These are phyloP conservation scores for Lasiodiplodia sp. DNA, from an alignment of 2,329 filamentous ascomycete genomes.

Conservation along the genomic window DNA sequence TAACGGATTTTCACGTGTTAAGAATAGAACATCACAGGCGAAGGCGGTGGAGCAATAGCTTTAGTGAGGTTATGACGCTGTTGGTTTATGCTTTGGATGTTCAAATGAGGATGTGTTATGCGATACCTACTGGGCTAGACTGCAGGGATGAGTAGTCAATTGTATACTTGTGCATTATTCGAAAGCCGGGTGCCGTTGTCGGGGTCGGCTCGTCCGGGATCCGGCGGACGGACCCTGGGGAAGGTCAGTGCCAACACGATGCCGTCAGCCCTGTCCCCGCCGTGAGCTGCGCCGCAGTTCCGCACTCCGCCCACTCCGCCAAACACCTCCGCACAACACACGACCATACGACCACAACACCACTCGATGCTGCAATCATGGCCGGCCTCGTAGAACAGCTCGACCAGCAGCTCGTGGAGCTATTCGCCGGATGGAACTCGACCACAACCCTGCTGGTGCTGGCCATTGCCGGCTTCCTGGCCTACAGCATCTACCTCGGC, in stretches of 20 bases:
- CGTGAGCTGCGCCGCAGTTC: not conserved
- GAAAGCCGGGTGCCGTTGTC: not conserved
- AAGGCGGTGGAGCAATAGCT: slow-evolving; percentile 27
- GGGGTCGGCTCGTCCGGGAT: slow-evolving; percentile 3
- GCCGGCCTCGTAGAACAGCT: slow-evolving; percentile 66
- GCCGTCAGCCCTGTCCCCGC: slow-evolving; percentile 25
- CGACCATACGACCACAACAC: slow-evolving; percentile 30
- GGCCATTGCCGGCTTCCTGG: slow-evolving; percentile 69
- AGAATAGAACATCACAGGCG: slow-evolving; percentile 28
- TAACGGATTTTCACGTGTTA: slow-evolving; percentile 24
- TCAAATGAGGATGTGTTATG: slow-evolving; percentile 19
- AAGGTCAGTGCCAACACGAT: slow-evolving; percentile 7
- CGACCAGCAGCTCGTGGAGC: slow-evolving; percentile 72
- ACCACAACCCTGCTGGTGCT: slow-evolving; percentile 78
- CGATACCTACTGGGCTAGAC: slow-evolving; percentile 11
- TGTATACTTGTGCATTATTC: slow-evolving; percentile 3
- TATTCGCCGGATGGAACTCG: slow-evolving; percentile 81
- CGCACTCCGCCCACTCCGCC: not conserved
- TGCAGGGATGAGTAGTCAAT: slow-evolving; percentile 9
- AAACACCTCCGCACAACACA: slow-evolving; percentile 5
- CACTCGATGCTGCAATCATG: slow-evolving; percentile 41
- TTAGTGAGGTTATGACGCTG: slow-evolving; percentile 20
- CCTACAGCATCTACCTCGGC: slow-evolving; percentile 73
- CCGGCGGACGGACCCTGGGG: slow-evolving; percentile 13
- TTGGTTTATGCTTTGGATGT: slow-evolving; percentile 25